Base-by-base conservation (phyloP, 306 rosid species). In the Luffa aegyptiaca region DNA sequence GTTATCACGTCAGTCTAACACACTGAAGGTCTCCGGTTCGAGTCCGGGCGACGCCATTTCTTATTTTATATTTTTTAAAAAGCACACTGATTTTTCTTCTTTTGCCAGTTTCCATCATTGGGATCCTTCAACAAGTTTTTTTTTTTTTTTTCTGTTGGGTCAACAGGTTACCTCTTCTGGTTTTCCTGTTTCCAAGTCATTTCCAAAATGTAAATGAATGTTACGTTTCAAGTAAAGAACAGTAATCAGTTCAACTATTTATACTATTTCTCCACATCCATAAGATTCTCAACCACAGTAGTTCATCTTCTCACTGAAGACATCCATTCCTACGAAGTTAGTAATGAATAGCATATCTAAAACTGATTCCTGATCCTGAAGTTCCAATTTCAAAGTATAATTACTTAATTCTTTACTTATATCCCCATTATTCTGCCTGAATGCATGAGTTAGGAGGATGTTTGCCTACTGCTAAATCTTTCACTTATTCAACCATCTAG, bases 1-100 rank as follows among this genome's bases (percentile, higher is more conserved):
- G 97, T 93, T 90, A 88, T 91, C 95, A 93, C 92, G 93, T 93
- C 88, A 92, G 90, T 92, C 93, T 90, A 92, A 92, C 91, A 92
- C 94, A 90, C 91, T 90, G 93, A 83, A 78, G 84, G 84, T 83
- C 86, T 85, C 84, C 80, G 84, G 85, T 83, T 83, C 81, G 77
- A 87, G n/a, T 49, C 80, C 75, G 82, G 78, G 72, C 76, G 77
- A 78, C 14, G 82, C 45, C 84, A 9, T 26, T 26, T 26, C 31
- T 26, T 26, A 0, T 0, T 26, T 26, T 0, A 26, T 26, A 26
- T 26, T 26, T 26, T 26, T 26, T 26, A 26, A 26, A 26, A 26
- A 26, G 31, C 1, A 0, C 31, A 26, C 31, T 26, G 31, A 26
- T 26, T 26, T 26, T 63, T 63, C 70, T 63, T 63, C 70, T 36